These are phyloP conservation scores for Botryotinia calthae DNA, from an alignment of 2,329 filamentous ascomycete species.

Conservation along the genomic window DNA sequence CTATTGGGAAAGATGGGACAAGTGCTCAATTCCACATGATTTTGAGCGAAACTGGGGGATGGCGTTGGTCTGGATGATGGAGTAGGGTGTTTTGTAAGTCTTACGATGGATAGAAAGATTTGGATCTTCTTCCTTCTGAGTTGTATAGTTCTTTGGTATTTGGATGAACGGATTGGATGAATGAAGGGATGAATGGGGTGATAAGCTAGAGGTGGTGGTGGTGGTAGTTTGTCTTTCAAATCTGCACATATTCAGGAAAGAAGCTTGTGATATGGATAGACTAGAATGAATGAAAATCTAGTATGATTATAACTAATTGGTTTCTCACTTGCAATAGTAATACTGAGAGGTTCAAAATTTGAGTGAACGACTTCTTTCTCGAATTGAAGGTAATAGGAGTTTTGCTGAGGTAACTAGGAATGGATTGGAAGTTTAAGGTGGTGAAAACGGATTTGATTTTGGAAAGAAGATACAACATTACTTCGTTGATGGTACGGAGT, in stretches of 20 bases:
- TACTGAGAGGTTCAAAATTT: background rate
- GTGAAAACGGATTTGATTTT: background rate
- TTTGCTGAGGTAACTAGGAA: background rate
- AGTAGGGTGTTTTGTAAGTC: conserved; percentile 2
- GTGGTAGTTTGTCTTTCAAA: background rate
- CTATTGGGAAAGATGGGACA: conserved; percentile 7
- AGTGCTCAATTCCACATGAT: conserved; percentile 9
- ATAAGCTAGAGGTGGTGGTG: background rate
- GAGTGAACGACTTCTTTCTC: background rate
- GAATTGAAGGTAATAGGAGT: background rate
- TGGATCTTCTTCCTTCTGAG: background rate
- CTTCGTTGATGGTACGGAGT: background rate
- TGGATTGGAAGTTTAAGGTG: background rate
- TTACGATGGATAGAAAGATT: conserved; percentile 7
- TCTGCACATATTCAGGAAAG: background rate
- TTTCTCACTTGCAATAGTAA: background rate
- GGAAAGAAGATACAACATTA: background rate
- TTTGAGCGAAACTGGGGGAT: conserved; percentile 1
- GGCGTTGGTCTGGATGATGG: conserved; percentile 14
- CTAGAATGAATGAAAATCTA: conserved; percentile 7
- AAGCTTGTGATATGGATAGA: background rate
- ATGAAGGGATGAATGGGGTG: background rate
- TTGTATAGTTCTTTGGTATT: conserved; percentile 18
- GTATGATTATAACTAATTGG: background rate
- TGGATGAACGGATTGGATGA: conserved; percentile 10